Evolutionary conservation across 495 filamentous ascomycete species (phyloP), one percentile per base, ranked within the genome.

Genomic region (Annulohypoxylon bovei): DNA sequence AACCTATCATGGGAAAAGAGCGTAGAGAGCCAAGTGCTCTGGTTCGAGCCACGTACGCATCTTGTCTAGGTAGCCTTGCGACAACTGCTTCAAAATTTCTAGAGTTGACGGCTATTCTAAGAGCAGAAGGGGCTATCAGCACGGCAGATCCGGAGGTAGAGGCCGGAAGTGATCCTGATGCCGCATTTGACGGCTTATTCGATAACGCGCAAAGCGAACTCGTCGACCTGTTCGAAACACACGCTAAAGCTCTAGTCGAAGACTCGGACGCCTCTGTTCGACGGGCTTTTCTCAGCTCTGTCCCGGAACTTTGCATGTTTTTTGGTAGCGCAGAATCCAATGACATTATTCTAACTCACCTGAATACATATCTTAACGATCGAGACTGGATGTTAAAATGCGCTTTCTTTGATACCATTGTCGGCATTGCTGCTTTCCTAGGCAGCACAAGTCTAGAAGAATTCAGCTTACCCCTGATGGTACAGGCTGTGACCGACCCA

Each of bases 301-400:
- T 99, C 0, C 90, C 94, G 1, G 91, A 92, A 40, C 85, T 99
- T 0, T 99, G 96, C 75, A 89, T 97, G 58, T 98, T 98, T 79
- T 98, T 99, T 68, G 95, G 95, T 12, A 94, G 89, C 54, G 79
- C 88, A 22, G 91, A 93, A 74, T 90, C 95, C 2, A 98, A 94
- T 74, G 96, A 99, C 74, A 92, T 98, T 14, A 90, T 99, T 37
- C 81, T 98, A 4, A 96, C 93, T 37, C 95, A 99, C 77, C 81
- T 99, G 22, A 99, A 98, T 75, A 99, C 96, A 0, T 99, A 99
- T 71, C 84, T 99, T 6, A 99, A 99, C 71, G 96, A 98, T 72
- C 87, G 89, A 58, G 94, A 98, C 75, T 99, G 96, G 96, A 92
- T 93, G 76, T 81, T 99, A 22, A 97, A 97, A 77, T 97, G 93